Percentiles rank a stretch among this genome's conserved stretches.
Evolutionary conservation across 495 filamentous ascomycete species (phyloP).

Genomic region (Hypoxylon rickii): DNA sequence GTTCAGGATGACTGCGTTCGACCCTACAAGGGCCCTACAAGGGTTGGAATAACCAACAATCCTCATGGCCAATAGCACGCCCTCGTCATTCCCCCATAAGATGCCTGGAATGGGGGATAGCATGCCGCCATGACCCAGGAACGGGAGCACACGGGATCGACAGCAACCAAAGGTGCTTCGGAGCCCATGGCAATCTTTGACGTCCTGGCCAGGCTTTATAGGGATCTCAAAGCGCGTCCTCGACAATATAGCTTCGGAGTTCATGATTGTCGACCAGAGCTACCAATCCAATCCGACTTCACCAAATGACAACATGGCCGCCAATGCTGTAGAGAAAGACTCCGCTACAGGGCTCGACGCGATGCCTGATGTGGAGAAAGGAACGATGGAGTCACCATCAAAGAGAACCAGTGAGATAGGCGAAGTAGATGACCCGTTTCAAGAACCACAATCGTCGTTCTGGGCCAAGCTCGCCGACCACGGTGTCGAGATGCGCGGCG

Average conservation of each 20-base stretch:
- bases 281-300: background rate
- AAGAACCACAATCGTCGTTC: slow-evolving; percentile 23
- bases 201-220: no score
- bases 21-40: no score
- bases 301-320: slow-evolving; percentile 6
- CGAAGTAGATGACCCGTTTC: slow-evolving; percentile 27
- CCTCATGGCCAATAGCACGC: slow-evolving; percentile 5
- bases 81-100: background rate
- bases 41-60: no score
- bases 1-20: background rate
- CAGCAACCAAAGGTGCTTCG: slow-evolving; percentile 8
- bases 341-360: background rate
- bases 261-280: background rate
- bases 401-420: slow-evolving; percentile 9
- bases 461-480: slow-evolving; percentile 28
- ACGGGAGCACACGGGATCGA: slow-evolving; percentile 1
- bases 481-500: slow-evolving; percentile 54
- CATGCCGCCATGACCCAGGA: slow-evolving; percentile 7
- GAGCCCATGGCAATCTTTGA: background rate
- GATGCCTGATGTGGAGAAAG: slow-evolving; percentile 21
- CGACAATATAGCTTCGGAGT: background rate
- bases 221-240: background rate
- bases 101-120: slow-evolving; percentile 9
- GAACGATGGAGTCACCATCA: slow-evolving; percentile 13
- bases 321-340: slow-evolving; percentile 4